phyloP scores from a whole-genome alignment of 495 filamentous ascomycete species.

The Aspergillus asperescens region DNA sequence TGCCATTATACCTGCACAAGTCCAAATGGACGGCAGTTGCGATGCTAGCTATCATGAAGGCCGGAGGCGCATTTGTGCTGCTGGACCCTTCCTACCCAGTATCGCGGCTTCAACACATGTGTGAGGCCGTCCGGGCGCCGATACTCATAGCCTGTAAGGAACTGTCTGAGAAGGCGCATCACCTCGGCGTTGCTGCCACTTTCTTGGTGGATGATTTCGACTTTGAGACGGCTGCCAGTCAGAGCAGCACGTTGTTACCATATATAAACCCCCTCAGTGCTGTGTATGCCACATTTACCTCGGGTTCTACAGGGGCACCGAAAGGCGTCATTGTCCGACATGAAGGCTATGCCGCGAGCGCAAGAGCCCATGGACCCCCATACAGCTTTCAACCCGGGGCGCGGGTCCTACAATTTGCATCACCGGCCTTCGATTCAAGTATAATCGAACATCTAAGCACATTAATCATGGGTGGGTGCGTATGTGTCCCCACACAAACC shows the following conservation, averaged over 20 bases:
- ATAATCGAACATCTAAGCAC: conserved; percentile 53
- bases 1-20: not conserved
- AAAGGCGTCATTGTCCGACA: conserved; percentile 42
- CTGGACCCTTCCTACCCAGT: not conserved
- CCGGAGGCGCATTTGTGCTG: not conserved
- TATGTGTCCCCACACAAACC: conserved; percentile 40
- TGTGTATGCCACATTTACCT: conserved; percentile 30
- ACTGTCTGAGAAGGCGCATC: not conserved
- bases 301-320: conserved; percentile 34
- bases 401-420: conserved; percentile 54
- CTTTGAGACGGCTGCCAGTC: not conserved
- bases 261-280: not conserved
- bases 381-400: not conserved
- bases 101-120: not conserved
- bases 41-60: not conserved
- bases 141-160: not conserved
- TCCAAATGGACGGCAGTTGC: not conserved
- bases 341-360: conserved; percentile 7
- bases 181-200: too few species aligned
- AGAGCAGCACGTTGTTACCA: too few species aligned
- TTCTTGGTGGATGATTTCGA: too few species aligned
- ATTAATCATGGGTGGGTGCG: conserved; percentile 30
- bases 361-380: not conserved
- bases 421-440: conserved; percentile 56
- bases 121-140: not conserved